Base-by-base conservation (phyloP, 352 stramenopile species). In the Phytophthora constricta region DNA sequence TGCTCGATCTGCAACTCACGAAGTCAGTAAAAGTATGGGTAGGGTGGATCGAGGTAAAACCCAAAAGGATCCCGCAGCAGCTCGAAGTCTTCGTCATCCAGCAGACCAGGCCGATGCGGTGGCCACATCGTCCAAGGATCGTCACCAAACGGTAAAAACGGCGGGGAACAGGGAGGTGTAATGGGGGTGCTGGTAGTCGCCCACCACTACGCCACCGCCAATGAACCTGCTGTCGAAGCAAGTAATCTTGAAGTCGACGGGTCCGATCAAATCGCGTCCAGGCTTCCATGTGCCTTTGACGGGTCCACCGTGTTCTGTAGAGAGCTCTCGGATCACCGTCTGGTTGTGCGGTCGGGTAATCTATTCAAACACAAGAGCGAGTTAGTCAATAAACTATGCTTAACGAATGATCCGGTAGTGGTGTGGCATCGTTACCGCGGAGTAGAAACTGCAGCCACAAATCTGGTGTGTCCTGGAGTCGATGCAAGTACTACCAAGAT, bases 361-460 rank as follows among this genome's bases (percentile, higher is more conserved):
- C 70, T 80, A 31, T 39, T 58, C 7, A 9, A 45, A 43, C 5
- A 50, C 2, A 33, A 16, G 42, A 46, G 41, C n/a, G 17, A 45
- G 26, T 22, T 47, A 56, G 17, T 37, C 7, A 70, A n/a, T 16
- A 46, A 28, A 31, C n/a, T 27, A 37, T 49, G 39, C 27, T n/a
- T 27, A 26, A 27, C 26, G 23, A 55, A 9, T 31, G 37, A 46
- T n/a, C n/a, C n/a, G n/a, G n/a, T n/a, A n/a, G n/a, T n/a, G n/a
- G n/a, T n/a, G n/a, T n/a, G n/a, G n/a, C n/a, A n/a, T n/a, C n/a
- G n/a, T n/a, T 70, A 84, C 78, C 78, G 54, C 70, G 53, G 1
- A 23, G 47, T 3, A 84, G 47, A 39, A 79, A 74, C 16, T 68
- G 43, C 14, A 58, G 42, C 78, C 78, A 87, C 4, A 83, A 25